Conservation (phyloP, 2,329 filamentous ascomycete species). For the Purpureocillium lavendulum region DNA sequence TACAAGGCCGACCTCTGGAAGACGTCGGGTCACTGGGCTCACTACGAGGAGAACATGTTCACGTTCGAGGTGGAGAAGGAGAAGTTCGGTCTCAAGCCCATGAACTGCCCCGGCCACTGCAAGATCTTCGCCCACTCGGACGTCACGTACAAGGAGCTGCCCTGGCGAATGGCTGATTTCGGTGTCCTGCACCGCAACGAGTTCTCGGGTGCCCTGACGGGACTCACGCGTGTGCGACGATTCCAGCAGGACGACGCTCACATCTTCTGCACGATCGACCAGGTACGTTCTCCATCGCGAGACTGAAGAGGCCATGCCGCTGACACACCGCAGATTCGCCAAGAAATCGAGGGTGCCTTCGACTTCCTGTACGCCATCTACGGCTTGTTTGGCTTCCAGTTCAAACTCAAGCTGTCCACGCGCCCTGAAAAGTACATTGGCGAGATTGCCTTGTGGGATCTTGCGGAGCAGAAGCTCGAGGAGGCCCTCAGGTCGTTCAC, state of each 20-base stretch:
- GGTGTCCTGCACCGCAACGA: constrained; percentile 94
- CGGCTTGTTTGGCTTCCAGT: constrained; percentile 58
- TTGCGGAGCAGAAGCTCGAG: constrained; percentile 73
- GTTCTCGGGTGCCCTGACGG: constrained; percentile 82
- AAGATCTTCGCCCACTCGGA: constrained; percentile 78
- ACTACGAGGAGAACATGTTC: constrained; percentile 84
- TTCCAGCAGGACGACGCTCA: constrained; percentile 97
- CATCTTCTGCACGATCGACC: constrained; percentile 65
- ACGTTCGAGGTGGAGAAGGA: constrained; percentile 70
- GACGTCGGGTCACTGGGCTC: constrained; percentile 84
- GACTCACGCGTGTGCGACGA: constrained; percentile 82
- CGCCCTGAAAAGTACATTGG: constrained; percentile 84
- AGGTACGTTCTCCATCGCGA: constrained; percentile 14
- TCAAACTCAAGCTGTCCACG: constrained; percentile 92
- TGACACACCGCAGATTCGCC: constrained; percentile 19
- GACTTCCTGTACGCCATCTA: constrained; percentile 73
- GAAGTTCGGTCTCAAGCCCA: constrained; percentile 71
- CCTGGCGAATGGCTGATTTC: constrained; percentile 90
- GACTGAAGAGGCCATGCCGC: constrained; percentile 1
- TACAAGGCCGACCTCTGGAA: constrained; percentile 93
- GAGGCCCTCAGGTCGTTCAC: constrained; percentile 73
- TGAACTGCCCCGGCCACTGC: constrained; percentile 97
- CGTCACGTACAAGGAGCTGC: constrained; percentile 76
- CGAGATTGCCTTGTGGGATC: constrained; percentile 78
- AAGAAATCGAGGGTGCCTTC: constrained; percentile 67